These are phyloP conservation scores for Holtermanniella nyarrowii DNA, from an alignment of 768 basidiomycete genomes.

Conservation along the genomic window DNA sequence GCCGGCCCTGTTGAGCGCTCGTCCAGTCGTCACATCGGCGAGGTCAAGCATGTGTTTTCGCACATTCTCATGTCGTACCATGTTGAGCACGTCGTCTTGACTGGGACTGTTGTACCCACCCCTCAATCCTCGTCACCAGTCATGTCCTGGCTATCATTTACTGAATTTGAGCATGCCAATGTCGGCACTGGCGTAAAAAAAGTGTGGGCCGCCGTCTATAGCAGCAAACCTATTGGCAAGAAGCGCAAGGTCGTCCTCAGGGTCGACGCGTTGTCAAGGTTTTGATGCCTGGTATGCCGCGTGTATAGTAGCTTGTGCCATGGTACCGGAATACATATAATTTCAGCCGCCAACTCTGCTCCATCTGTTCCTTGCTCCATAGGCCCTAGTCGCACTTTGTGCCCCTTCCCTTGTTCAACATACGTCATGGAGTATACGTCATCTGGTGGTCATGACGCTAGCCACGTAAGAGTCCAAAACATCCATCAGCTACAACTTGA, in stretches of 20 bases:
- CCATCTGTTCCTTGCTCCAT: not conserved
- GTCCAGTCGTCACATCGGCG: conserved; percentile 45
- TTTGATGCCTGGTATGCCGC: conserved; percentile 35
- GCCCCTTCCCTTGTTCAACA: not conserved
- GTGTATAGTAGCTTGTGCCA: too few relatives aligned
- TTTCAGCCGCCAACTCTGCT: conserved; percentile 36
- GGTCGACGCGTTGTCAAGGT: conserved; percentile 16
- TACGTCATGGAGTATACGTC: conserved; percentile 2
- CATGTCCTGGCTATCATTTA: conserved; percentile 18
- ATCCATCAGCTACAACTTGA: too few relatives aligned
- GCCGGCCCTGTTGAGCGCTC: not conserved
- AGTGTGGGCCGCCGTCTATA: conserved; percentile 38
- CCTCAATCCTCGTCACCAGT: not conserved
- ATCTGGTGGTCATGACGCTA: not conserved
- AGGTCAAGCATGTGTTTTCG: conserved; percentile 73
- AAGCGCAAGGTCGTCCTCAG: not conserved
- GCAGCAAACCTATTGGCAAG: conserved; percentile 5
- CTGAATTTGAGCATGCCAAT: conserved; percentile 26
- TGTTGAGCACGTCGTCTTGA: conserved; percentile 21
- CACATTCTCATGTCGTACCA: conserved; percentile 75
- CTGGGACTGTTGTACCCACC: not conserved
- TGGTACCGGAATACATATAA: conserved; percentile 27
- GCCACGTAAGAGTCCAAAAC: too few relatives aligned
- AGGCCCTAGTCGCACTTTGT: not conserved
- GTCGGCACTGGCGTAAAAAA: conserved; percentile 41